These are phyloP conservation scores for Ascochyta fabae DNA, from an alignment of 2,329 filamentous ascomycete genomes.

Conservation along the genomic window DNA sequence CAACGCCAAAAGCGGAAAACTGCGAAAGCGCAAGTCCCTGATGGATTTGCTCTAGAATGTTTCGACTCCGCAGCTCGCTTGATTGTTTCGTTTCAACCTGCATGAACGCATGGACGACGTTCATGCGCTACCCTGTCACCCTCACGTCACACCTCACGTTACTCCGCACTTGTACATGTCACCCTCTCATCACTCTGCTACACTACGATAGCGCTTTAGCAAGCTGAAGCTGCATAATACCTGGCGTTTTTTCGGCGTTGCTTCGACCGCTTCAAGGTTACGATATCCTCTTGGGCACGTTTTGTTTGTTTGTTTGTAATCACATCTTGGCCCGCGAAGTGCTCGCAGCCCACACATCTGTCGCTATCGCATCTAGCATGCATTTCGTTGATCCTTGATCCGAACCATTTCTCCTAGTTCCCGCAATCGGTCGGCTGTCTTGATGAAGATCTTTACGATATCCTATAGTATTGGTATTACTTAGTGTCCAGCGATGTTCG, in stretches of 20 bases:
- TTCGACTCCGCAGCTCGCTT: conserved; percentile 20
- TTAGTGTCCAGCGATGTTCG: conserved; percentile 7
- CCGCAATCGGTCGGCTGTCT: conserved; percentile 7
- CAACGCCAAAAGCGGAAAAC: conserved; percentile 33
- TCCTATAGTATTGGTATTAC: conserved; percentile 19
- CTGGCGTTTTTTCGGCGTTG: conserved; percentile 18
- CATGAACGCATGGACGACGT: conserved; percentile 23
- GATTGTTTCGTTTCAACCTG: conserved; percentile 27
- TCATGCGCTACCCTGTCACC: conserved; percentile 20
- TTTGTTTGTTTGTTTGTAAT: conserved; percentile 8
- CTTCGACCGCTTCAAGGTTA: conserved; percentile 13
- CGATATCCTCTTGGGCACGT: conserved; percentile 19
- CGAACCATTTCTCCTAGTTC: background rate
- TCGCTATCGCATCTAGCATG: conserved; percentile 29
- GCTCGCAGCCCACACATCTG: conserved; percentile 26
- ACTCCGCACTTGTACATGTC: conserved; percentile 17
- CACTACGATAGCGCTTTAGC: conserved; percentile 11
- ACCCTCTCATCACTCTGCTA: conserved; percentile 11
- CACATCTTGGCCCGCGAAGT: conserved; percentile 24
- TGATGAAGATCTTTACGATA: conserved; percentile 12
- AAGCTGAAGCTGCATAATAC: conserved; percentile 24
- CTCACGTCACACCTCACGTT: conserved; percentile 9
- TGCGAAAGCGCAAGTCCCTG: conserved; percentile 47
- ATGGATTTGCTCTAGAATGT: conserved; percentile 42
- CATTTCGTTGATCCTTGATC: conserved; percentile 18